Conservation (phyloP, 352 stramenopile genomes). For the Globisporangium iwayamae region DNA sequence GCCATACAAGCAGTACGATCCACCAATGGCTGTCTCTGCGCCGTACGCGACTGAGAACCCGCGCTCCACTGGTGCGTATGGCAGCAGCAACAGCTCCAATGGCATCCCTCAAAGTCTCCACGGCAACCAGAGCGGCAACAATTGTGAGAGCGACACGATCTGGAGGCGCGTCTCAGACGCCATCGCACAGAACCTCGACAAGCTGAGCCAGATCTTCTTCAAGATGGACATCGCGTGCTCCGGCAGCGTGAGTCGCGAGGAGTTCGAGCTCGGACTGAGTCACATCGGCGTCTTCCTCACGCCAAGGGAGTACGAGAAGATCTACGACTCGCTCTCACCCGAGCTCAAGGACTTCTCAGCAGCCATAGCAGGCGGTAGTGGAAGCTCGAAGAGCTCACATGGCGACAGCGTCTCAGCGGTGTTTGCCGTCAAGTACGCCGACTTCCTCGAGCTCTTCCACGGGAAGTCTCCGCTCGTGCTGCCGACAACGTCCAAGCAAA, state of each 20-base stretch:
- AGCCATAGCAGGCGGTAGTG: neutral
- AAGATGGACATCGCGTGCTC: conserved; percentile 78
- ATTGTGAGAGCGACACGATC: conserved; percentile 43
- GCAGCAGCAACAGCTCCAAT: neutral
- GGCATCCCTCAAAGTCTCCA: conserved; percentile 12
- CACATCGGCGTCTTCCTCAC: conserved; percentile 77
- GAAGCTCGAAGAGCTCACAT: conserved; percentile 14
- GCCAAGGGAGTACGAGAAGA: conserved; percentile 52
- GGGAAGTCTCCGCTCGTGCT: conserved; percentile 27
- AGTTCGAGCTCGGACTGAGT: conserved; percentile 66
- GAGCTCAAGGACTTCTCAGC: conserved; percentile 28
- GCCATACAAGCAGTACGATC: conserved; percentile 8
- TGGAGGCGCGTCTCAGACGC: conserved; percentile 54
- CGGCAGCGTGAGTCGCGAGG: conserved; percentile 53
- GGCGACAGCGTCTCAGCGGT: neutral
- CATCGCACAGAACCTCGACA: conserved; percentile 51
- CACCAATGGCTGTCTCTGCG: conserved; percentile 27
- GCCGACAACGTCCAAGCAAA: conserved; percentile 36
- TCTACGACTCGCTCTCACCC: conserved; percentile 49
- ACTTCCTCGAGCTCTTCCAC: conserved; percentile 50
- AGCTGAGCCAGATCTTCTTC: conserved; percentile 70
- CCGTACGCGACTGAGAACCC: conserved; percentile 46
- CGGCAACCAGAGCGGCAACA: neutral
- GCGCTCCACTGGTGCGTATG: neutral
- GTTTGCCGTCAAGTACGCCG: conserved; percentile 60